phyloP scores from a whole-genome alignment of 257 asterid species.

The Verbascum thapsus region DNA sequence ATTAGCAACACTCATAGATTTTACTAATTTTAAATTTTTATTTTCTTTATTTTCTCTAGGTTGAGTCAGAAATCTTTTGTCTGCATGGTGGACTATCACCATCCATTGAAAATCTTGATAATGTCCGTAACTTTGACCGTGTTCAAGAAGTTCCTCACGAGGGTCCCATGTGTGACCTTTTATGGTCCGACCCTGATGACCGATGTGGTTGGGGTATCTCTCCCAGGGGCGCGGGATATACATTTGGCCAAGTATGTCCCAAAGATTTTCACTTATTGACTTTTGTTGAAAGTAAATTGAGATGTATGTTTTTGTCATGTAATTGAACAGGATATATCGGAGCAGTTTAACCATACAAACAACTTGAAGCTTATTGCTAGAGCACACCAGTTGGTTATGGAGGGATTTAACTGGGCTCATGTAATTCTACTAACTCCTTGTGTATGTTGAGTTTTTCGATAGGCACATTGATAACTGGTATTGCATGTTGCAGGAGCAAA shows the following conservation, averaged over 20 bases:
- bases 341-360: slow-evolving; percentile 77
- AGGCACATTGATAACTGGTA: slow-evolving; percentile 17
- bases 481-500: slow-evolving; percentile 65
- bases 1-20: neutral
- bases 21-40: neutral
- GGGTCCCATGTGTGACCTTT: slow-evolving; percentile 86
- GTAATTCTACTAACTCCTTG: slow-evolving; percentile 39
- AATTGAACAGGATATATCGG: slow-evolving; percentile 74
- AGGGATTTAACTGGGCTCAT: slow-evolving; percentile 88
- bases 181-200: slow-evolving; percentile 92
- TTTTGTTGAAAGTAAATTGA: slow-evolving; percentile 9
- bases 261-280: slow-evolving; percentile 3
- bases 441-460: neutral
- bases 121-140: slow-evolving; percentile 72
- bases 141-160: slow-evolving; percentile 93
- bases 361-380: slow-evolving; percentile 78
- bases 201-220: slow-evolving; percentile 91
- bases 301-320: slow-evolving; percentile 14
- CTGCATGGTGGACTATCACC: slow-evolving; percentile 90
- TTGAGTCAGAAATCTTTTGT: slow-evolving; percentile 82
- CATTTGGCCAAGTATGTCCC: slow-evolving; percentile 73
- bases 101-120: slow-evolving; percentile 74
- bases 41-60: slow-evolving; percentile 42
- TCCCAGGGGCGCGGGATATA: slow-evolving; percentile 90
- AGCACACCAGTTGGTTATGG: slow-evolving; percentile 93